Base-by-base conservation (phyloP, 352 stramenopile genomes). In the Phytophthora litchii region DNA sequence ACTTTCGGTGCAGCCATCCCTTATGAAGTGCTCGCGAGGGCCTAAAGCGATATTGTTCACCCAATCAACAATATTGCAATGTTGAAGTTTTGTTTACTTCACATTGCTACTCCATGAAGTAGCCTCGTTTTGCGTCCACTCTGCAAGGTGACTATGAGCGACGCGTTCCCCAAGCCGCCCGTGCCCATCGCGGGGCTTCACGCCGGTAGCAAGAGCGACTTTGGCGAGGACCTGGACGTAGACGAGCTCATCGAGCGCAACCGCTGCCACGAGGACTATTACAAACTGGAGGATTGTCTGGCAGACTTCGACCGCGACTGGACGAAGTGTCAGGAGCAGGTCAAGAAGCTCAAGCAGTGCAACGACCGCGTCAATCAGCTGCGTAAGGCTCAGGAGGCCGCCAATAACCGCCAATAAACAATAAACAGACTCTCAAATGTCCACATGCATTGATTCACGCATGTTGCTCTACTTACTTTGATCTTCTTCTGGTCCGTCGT, bases 211-310 rank as follows among this genome's bases (percentile, higher is more conserved):
- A 86, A 92, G 70, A 92, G 83, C 71, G 81, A 91, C 66, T 91
- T 90, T 34, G 79, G 79, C 9, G 70, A 80, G 13, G 81, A 92
- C 43, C 67, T 95, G 38, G 86, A 95, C 68, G 78, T 90, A 38
- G 82, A 90, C 67, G 80, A 91, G 43, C 84, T 92, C 67, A 95
- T 95, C 52, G 83, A 92, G 70, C 79, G 83, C 51, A 95, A 91
- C 68, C 74, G 80, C 58, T 95, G 86, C 62, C 73, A 86, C 31
- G 80, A 83, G 48, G 79, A 92, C 46, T 95, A 95, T 69, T 94
- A 94, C 72, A 82, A 88, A 53, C 79, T 95, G 23, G 86, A 95
- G 59, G 82, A 95, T 20, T 95, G 86, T 40, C 75, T 95, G 13
- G 83, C 76, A 21, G 81, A 95, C 64, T 82, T 71, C 54, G 78